Evolutionary conservation across 345 rosid species (phyloP), one percentile per base, ranked within the genome.

Genomic region (Trapa bicornis): DNA sequence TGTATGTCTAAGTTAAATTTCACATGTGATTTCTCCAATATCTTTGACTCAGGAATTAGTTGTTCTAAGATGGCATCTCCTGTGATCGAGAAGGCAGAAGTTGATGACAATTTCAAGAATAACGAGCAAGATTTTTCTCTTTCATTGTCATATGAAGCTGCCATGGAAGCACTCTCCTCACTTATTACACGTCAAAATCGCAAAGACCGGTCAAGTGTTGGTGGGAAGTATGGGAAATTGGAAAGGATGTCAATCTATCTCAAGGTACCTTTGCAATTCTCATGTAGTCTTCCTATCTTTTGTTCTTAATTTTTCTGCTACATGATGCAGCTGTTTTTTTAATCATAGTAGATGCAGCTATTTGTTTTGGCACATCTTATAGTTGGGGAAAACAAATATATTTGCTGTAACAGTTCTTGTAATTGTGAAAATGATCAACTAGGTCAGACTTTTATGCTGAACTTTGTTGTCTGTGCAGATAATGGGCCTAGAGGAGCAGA

Each of bases 111-210:
- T 54, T 57, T 68, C 11, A 67, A 79, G 74, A 86, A 77, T 76
- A 68, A 65, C 47, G 45, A 57, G 60, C 82, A 60, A 72, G 80
- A 80, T 37, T 66, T 53, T 45, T 73, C 82, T 73, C 77, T 74
- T 73, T 79, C 84, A 29, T 77, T 78, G 69, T 84, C 84, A 22
- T 84, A 91, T 71, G 97, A 87, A 69, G 75, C 75, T 70, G 93
- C 93, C 68, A 84, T 91, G 97, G 88, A 88, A 69, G 89, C 97
- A 39, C 83, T 91, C 73, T 88, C 96, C 12, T 85, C 91, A 60
- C 91, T 87, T 74, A 88, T 91, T 69, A 78, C 91, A 65, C 77
- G 86, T 50, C 78, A 81, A 68, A 86, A 81, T 65, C 91, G 89
- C 36, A 85, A 84, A 43, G 88, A 81, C 45, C 78, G 53, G 48